These are phyloP conservation scores for Wickerhamomyces sp. DNA, from an alignment of 1,139 yeast species.

Conservation along the genomic window DNA sequence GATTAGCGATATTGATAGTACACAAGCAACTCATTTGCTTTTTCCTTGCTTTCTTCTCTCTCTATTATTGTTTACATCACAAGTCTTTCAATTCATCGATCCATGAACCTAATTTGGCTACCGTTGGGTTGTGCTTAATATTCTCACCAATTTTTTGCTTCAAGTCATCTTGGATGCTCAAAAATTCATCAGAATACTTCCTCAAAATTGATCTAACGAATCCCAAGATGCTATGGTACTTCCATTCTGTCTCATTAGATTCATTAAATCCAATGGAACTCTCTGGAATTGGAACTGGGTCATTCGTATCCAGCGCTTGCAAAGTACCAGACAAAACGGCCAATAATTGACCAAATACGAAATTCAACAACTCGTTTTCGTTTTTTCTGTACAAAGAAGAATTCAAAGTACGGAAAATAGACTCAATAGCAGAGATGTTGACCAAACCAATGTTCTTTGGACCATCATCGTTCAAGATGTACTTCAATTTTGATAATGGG, in stretches of 20 bases:
- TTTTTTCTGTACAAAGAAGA: conserved; percentile 17
- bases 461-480: conserved; percentile 32
- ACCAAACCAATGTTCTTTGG: conserved; percentile 27
- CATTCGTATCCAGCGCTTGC: conserved; percentile 25
- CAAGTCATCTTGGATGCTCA: conserved; percentile 21
- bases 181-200: conserved; percentile 31
- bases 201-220: conserved; percentile 34
- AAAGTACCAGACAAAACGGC: conserved; percentile 32
- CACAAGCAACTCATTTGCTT: no score
- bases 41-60: neutral
- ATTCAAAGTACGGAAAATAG: conserved; percentile 30
- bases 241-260: conserved; percentile 28
- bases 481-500: conserved; percentile 37
- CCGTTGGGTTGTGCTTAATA: conserved; percentile 27
- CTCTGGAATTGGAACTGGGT: conserved; percentile 25
- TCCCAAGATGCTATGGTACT: conserved; percentile 30
- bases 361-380: conserved; percentile 23
- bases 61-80: conserved; percentile 6
- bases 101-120: conserved; percentile 26
- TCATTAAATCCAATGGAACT: conserved; percentile 19
- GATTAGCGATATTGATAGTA: no score
- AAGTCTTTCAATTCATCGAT: conserved; percentile 27
- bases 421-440: conserved; percentile 32
- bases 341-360: conserved; percentile 34
- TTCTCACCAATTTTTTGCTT: conserved; percentile 19